Evolutionary conservation across 1,139 yeast genomes (phyloP).

Genomic region (Suhomyces terraborum): DNA sequence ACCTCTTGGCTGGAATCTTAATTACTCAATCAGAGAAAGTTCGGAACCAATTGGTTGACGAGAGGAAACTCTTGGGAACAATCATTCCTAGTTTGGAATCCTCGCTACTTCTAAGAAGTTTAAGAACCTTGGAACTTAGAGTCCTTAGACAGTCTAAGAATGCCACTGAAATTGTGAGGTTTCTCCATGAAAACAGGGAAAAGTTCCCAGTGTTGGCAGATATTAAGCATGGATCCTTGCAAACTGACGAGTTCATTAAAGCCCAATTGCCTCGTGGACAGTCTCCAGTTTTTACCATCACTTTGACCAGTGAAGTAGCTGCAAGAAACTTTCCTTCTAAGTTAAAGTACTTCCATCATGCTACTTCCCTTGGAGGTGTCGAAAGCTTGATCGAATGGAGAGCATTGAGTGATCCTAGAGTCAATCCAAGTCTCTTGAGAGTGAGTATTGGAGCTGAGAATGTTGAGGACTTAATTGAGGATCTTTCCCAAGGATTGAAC

Average conservation of each 20-base stretch:
- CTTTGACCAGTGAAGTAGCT: constrained; percentile 47
- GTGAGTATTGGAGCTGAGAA: constrained; percentile 80
- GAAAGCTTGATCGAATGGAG: constrained; percentile 93
- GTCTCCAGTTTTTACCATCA: constrained; percentile 76
- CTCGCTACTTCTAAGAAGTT: constrained; percentile 70
- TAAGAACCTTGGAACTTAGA: constrained; percentile 77
- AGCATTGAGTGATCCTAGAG: constrained; percentile 65
- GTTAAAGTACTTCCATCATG: constrained; percentile 76
- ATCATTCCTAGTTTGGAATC: constrained; percentile 78
- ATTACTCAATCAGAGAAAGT: constrained; percentile 57
- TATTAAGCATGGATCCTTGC: constrained; percentile 75
- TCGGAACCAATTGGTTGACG: constrained; percentile 50
- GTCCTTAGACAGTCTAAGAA: constrained; percentile 63
- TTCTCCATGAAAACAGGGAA: constrained; percentile 49
- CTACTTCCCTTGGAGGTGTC: constrained; percentile 92
- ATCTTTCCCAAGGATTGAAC: constrained; percentile 36
- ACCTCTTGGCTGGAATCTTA: constrained; percentile 77
- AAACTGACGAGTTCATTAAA: constrained; percentile 61
- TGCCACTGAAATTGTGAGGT: constrained; percentile 64
- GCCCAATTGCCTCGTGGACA: constrained; percentile 68
- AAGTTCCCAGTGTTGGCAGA: constrained; percentile 51
- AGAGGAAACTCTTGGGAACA: constrained; percentile 73
- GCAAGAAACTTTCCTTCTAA: constrained; percentile 70
- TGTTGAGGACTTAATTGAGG: constrained; percentile 69
- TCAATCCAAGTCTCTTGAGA: constrained; percentile 60